Conservation (phyloP, 306 rosid genomes). For the Cucumis cinereus region DNA sequence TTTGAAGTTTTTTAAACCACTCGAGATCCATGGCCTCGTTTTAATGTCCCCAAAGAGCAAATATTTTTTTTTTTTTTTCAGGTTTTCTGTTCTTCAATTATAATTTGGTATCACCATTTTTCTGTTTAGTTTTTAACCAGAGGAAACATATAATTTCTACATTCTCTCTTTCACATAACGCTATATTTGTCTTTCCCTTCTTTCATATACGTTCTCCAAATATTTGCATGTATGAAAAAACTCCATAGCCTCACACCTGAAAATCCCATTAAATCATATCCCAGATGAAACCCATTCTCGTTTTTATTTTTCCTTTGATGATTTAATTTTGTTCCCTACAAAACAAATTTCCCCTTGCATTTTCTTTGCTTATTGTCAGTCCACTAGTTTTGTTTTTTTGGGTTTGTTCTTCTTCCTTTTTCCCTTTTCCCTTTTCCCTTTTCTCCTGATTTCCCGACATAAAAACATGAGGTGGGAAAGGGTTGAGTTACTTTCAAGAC, state of each 20-base stretch:
- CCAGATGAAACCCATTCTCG: slow-evolving; percentile 2
- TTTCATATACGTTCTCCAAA: neutral
- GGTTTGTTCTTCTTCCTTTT: neutral
- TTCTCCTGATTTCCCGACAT: slow-evolving; percentile 16
- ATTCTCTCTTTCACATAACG: neutral
- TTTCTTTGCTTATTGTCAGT: slow-evolving; percentile 14
- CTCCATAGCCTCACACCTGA: slow-evolving; percentile 15
- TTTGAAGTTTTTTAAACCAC: slow-evolving; percentile 1
- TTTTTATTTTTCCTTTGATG: neutral
- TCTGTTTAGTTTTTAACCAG: neutral
- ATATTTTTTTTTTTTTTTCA: neutral
- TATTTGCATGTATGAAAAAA: slow-evolving; percentile 21
- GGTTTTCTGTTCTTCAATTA: neutral
- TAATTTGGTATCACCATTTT: neutral
- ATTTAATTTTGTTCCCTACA: neutral
- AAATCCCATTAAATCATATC: slow-evolving; percentile 13
- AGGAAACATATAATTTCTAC: neutral
- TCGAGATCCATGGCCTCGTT: neutral
- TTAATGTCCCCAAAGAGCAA: neutral
- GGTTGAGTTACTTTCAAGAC: slow-evolving; percentile 29
- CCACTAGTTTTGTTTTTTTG: neutral
- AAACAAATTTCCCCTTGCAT: neutral
- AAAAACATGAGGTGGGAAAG: slow-evolving; percentile 91
- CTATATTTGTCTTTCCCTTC: neutral
- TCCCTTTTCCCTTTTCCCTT: neutral